These are phyloP conservation scores for Aspergillus biplanus DNA, from an alignment of 495 filamentous ascomycete species.

Conservation along the genomic window DNA sequence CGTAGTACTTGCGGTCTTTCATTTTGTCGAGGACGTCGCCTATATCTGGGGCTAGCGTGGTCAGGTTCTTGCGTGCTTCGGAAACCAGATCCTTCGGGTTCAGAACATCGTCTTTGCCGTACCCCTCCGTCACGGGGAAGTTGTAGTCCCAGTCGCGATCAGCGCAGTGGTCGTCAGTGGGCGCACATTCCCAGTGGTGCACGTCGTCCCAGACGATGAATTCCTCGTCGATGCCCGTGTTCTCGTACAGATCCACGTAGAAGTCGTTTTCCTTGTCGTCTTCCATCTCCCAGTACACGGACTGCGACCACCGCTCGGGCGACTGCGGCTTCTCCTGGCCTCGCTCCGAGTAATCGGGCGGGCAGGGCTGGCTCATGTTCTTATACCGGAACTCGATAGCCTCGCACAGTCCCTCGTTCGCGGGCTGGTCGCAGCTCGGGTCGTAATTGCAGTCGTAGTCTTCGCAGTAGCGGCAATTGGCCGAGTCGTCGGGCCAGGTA, in stretches of 20 bases:
- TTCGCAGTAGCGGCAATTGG: slow-evolving; percentile 4
- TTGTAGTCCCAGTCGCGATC: slow-evolving; percentile 9
- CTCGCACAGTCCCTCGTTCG: background rate
- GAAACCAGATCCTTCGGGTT: slow-evolving; percentile 13
- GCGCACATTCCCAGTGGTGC: background rate
- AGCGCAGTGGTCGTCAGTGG: background rate
- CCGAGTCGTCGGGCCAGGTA: background rate
- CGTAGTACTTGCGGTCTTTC: background rate
- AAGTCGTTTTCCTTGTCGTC: background rate
- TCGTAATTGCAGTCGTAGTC: slow-evolving; percentile 7
- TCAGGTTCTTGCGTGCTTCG: background rate
- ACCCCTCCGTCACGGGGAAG: slow-evolving; percentile 12
- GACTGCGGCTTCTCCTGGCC: background rate
- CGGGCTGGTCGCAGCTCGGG: background rate
- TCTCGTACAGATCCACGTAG: slow-evolving; percentile 1
- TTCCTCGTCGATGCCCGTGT: slow-evolving; percentile 1
- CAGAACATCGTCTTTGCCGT: slow-evolving; percentile 10
- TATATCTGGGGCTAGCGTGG: background rate
- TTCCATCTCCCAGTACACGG: slow-evolving; percentile 11
- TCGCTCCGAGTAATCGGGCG: slow-evolving; percentile 10
- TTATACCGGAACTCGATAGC: background rate
- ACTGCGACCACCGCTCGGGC: background rate
- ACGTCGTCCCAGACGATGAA: slow-evolving; percentile 7
- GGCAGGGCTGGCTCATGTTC: slow-evolving; percentile 10
- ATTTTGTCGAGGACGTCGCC: background rate